Base-by-base conservation (phyloP, 2,329 filamentous ascomycete species). In the Boeremia lycopersici region DNA sequence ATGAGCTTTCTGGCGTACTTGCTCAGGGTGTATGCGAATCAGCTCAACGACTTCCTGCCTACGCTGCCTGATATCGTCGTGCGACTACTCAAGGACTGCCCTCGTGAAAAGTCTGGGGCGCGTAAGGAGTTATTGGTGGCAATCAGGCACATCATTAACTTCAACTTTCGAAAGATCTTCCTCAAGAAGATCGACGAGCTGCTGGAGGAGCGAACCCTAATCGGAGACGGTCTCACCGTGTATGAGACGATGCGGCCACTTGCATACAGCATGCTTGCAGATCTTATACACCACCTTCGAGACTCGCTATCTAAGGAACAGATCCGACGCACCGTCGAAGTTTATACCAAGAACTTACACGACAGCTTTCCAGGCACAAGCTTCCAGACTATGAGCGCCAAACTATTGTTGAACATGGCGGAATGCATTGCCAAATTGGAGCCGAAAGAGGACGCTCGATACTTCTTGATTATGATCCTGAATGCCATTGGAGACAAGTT, bases 381-480 rank as follows among this genome's bases (percentile, higher is more conserved):
- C 75, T 99, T 99, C 71, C 96, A 99, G 75, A 99, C 95, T 0
- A 99, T 99, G 95, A 98, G 95, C 67, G 96, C 95, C 0, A 99
- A 98, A 75, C 81, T 99, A 2, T 81, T 99, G 0, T 81, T 99
- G 11, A 99, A 99, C 73, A 96, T 99, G 91, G 95, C 93, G 0
- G 96, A 99, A 69, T 96, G 91, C 73, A 99, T 99, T 69, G 91
- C 93, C 1, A 96, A 93, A 74, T 84, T 99, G 65, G 89, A 89
- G 17, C 91, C 96, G 72, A 99, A 98, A 78, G 86, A 89, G 38
- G 93, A 99, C 73, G 95, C 95, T 23, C 88, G 96, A 6, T 93
- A 98, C 73, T 96, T 96, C 73, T 79, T 99, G 57, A 91, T 99
- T 70, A 95, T 96, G 86, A 98, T 99, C 39, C 79, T 99, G 52